phyloP scores from a whole-genome alignment of 257 asterid genomes.

The Solanum bulbocastanum region DNA sequence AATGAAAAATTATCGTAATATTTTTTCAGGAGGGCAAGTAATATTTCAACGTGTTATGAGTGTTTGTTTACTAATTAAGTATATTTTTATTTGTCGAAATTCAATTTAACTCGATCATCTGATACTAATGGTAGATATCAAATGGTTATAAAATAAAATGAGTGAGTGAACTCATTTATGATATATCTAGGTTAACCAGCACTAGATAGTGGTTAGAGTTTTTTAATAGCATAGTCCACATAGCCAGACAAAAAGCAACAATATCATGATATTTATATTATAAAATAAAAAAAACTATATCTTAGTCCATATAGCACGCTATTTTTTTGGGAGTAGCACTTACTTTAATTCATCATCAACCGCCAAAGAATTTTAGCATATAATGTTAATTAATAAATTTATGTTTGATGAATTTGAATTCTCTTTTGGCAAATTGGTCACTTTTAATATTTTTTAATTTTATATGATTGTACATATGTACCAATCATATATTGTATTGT shows the following conservation, averaged over 20 bases:
- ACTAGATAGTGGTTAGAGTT: not conserved
- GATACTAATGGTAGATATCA: not conserved
- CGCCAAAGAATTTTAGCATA: not conserved
- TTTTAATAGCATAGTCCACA: not conserved
- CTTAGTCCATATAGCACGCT: not conserved
- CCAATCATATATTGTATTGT: not conserved
- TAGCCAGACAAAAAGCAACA: not conserved
- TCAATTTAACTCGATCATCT: not conserved
- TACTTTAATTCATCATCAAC: not conserved
- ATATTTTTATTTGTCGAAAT: not conserved
- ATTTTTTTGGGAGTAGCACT: not conserved
- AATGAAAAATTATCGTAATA: too few species aligned
- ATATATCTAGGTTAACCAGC: not conserved
- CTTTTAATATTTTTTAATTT: not conserved
- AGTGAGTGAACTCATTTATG: not conserved
- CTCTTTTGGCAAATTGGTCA: not conserved
- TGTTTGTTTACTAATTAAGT: not conserved
- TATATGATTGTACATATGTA: not conserved
- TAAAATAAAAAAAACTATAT: not conserved
- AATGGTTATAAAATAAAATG: not conserved
- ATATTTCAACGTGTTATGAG: not conserved
- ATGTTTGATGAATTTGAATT: not conserved
- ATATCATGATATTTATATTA: not conserved
- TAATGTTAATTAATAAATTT: not conserved
- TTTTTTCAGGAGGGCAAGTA: not conserved